Evolutionary conservation across 2,329 filamentous ascomycete species (phyloP), one percentile per base, ranked within the genome.

Genomic region (Colletotrichum gloeosporioides): DNA sequence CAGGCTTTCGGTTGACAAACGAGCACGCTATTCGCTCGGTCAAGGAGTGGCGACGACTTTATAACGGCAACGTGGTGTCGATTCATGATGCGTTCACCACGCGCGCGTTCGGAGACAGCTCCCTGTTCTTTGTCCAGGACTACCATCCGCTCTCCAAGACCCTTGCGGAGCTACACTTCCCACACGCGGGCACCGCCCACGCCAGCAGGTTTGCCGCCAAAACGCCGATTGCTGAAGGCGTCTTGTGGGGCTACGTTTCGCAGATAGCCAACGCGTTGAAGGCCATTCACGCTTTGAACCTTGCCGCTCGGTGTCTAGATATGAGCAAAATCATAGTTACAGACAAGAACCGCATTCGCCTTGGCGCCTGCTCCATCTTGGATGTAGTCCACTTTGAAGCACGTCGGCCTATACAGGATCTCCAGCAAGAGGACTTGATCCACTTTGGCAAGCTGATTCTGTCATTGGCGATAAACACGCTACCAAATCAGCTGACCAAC

Each of bases 1-100:
- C 71, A 93, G 94, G 95, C 65, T 98, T 96, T 82, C 93, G 95
- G 13, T 86, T 99, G 67, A 97, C 94, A 16, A 98, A 96, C 81
- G 96, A 98, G 81, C 94, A 95, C 79, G 95, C 96, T 6, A 98
- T 99, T 69, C 91, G 94, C 75, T 92, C 94, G 2, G 94, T 97
- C 71, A 95, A 96, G 80, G 93, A 95, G 13, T 99, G 97, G 97
- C 96, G 96, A 82, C 92, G 94, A 75, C 91, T 99, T 65, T 91
- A 92, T 81, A 96, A 94, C 81, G 94, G 93, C 73, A 95, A 92
- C 78, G 92, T 99, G 25, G 96, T 99, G 34, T 94, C 93, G 1
- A 92, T 98, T 10, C 93, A 98, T 81, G 96, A 98, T 84, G 95
- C 95, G 1, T 99, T 99, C 81, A 99, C 97, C 1, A 98, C 95